These are phyloP conservation scores for Skeletonema grethae DNA, from an alignment of 108 stramenopile genomes.

Conservation along the genomic window DNA sequence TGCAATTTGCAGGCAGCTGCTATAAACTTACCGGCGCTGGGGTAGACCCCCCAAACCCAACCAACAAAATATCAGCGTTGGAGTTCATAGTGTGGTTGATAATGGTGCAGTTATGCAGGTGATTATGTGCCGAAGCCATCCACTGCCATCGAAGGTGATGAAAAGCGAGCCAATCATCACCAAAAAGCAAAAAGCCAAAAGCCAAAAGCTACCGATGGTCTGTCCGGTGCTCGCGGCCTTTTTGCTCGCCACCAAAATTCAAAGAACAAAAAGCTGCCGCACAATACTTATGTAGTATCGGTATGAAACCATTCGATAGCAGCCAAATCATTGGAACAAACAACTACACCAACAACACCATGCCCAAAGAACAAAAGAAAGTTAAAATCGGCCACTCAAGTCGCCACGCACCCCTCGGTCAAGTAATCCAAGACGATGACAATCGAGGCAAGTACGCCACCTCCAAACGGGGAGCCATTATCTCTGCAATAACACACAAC, in stretches of 20 bases:
- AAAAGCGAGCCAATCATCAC: too few species aligned
- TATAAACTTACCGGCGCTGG: constrained; percentile 53
- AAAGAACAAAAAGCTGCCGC: constrained; percentile 2
- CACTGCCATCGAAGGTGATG: neutral
- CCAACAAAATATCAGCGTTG: constrained; percentile 37
- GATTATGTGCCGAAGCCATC: neutral
- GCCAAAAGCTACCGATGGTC: neutral
- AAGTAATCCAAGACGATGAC: constrained; percentile 77
- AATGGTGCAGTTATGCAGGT: neutral
- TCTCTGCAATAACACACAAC: neutral
- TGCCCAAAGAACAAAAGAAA: constrained; percentile 50
- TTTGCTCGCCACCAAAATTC: neutral
- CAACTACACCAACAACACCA: constrained; percentile 1
- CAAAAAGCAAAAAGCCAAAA: too few species aligned
- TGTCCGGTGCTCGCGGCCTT: too few species aligned
- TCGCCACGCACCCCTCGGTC: constrained; percentile 86
- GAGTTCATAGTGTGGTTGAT: neutral
- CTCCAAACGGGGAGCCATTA: constrained; percentile 26
- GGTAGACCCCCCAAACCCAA: constrained; percentile 82
- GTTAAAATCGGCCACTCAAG: constrained; percentile 23
- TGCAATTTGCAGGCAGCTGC: neutral
- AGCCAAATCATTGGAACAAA: constrained; percentile 1
- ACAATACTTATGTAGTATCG: too few species aligned
- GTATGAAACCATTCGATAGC: neutral
- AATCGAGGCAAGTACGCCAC: constrained; percentile 74